Conservation (phyloP, 176 grass and related monocot species). For the Oryza nivara region DNA sequence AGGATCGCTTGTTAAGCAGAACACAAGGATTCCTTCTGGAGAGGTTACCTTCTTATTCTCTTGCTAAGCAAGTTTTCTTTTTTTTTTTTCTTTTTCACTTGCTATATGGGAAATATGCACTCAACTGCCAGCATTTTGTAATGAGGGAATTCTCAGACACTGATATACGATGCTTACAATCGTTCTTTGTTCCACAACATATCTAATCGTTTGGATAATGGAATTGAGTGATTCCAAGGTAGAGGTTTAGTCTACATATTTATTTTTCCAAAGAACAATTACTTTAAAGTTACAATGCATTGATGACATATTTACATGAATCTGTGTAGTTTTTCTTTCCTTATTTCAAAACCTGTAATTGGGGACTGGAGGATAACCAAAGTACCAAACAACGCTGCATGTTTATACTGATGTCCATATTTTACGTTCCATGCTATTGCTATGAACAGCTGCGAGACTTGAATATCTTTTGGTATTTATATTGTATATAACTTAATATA, state of each 20-base stretch:
- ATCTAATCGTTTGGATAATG: not conserved
- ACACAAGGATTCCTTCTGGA: conserved; percentile 85
- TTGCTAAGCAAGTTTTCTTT: conserved; percentile 1
- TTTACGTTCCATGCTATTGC: not conserved
- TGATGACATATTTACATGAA: not conserved
- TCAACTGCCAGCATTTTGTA: conserved; percentile 7
- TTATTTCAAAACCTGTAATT: not conserved
- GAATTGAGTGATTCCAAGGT: not conserved
- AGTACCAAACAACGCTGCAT: not conserved
- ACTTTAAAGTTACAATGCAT: not conserved
- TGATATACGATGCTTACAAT: conserved; percentile 3
- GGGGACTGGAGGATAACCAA: not conserved
- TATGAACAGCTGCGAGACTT: not conserved
- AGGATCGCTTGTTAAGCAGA: conserved; percentile 90
- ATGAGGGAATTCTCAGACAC: not conserved
- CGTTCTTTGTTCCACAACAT: not conserved
- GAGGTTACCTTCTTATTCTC: conserved; percentile 65
- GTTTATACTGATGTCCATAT: not conserved
- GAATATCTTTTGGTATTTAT: conserved; percentile 21
- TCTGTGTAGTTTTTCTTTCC: not conserved
- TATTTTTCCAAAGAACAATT: not conserved
- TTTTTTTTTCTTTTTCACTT: not conserved
- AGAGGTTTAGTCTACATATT: not conserved
- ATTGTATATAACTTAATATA: not conserved
- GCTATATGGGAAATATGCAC: not conserved